Percentiles rank a stretch among this genome's conserved stretches.
These are phyloP conservation scores for Gossypium schwendimanii DNA, from an alignment of 441 rosid genomes.

Conservation along the genomic window DNA sequence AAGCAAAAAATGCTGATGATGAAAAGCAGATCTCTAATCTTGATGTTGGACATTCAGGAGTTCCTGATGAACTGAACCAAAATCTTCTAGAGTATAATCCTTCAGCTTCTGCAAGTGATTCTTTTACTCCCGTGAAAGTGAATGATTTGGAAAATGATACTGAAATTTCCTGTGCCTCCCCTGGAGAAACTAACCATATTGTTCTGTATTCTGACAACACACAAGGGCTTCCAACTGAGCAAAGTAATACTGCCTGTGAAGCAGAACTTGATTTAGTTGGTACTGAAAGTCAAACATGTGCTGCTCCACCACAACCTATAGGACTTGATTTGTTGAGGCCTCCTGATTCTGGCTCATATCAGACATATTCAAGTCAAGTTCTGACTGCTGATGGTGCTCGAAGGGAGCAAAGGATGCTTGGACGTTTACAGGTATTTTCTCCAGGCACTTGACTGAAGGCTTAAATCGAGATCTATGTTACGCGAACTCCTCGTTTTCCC, in stretches of 20 bases:
- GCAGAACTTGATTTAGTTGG: conserved; percentile 26
- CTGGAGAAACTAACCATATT: conserved; percentile 28
- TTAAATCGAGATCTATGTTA: neutral
- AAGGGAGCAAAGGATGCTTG: conserved; percentile 84
- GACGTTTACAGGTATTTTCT: conserved; percentile 55
- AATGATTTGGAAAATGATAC: conserved; percentile 30
- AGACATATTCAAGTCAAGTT: conserved; percentile 31
- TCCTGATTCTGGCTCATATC: conserved; percentile 35
- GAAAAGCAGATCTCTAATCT: conserved; percentile 23
- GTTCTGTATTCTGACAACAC: conserved; percentile 25
- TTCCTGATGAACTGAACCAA: conserved; percentile 31
- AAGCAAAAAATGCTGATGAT: conserved; percentile 25
- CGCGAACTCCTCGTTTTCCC: neutral
- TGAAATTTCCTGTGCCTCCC: conserved; percentile 33
- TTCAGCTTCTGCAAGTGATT: conserved; percentile 34
- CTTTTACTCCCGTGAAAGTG: conserved; percentile 31
- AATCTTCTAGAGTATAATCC: conserved; percentile 27
- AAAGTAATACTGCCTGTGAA: conserved; percentile 27
- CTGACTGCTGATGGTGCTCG: conserved; percentile 62
- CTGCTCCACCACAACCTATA: conserved; percentile 30
- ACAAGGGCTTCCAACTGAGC: conserved; percentile 35
- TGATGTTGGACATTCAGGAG: conserved; percentile 28
- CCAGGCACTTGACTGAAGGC: conserved; percentile 7
- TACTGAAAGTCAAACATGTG: conserved; percentile 26
- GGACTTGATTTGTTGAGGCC: conserved; percentile 23